Base-by-base conservation (phyloP, 495 filamentous ascomycete species). In the Bathelium albidoporum region DNA sequence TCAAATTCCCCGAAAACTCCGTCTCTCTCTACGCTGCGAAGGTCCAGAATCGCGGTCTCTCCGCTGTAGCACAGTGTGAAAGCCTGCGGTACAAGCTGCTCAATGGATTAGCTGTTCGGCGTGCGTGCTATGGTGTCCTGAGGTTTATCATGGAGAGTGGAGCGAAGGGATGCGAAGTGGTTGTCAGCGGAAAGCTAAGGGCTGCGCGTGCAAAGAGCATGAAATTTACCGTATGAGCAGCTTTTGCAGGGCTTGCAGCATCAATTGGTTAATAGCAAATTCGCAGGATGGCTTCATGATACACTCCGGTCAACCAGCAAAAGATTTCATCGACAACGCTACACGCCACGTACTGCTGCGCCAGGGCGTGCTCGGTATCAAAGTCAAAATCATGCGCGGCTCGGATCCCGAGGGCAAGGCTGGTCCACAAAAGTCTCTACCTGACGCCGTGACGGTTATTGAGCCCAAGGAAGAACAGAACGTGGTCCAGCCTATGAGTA, bases 341-440 rank as follows among this genome's bases (percentile, higher is more conserved):
- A 96, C 91, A 71, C 93, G 94, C 71, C 94, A 98, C 89, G 94
- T 98, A 69, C 91, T 98, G 64, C 91, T 98, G 76, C 89, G 94
- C 80, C 94, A 98, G 83, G 94, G 94, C 87, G 94, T 98, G 69
- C 85, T 98, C 64, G 94, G 94, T 81, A 97, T 98, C 86, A 98
- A 98, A 85, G 94, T 98, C 76, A 98, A 98, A 91, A 98, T 98
- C 83, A 98, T 98, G 94, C 94, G 94, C 78, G 95, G 95, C 74
- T 94, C 89, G 74, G 94, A 98, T 82, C 94, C 95, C 74, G 94
- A 98, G 82, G 93, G 93, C 85, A 98, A 98, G 87, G 83, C 88
- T 73, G 95, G 95, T 69, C 91, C 93, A 66, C 87, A 89, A 79
- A 97, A 97, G 84, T 87, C 91, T 69, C 87, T 98, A 63, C 94